Conservation (phyloP, 495 filamentous ascomycete species). For the Penicillium paxilli region DNA sequence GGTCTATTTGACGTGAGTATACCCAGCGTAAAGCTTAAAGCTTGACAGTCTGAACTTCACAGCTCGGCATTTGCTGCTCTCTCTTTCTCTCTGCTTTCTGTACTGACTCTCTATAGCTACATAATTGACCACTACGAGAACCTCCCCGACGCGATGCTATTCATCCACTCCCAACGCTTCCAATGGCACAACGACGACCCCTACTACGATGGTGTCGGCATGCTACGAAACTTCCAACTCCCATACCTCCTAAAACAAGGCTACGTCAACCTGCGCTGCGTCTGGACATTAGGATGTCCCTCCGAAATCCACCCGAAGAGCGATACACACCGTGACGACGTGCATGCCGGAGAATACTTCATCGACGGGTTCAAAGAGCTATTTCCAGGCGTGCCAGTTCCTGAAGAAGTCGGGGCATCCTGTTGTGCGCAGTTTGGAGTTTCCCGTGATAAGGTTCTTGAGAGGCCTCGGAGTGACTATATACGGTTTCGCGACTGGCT, state of each 20-base stretch:
- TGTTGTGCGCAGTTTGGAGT: constrained; percentile 79
- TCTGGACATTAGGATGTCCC: constrained; percentile 62
- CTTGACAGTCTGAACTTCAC: no score
- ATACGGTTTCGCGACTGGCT: constrained; percentile 60
- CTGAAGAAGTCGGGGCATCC: constrained; percentile 52
- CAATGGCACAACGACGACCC: constrained; percentile 64
- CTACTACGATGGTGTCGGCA: constrained; percentile 48
- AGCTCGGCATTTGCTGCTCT: no score
- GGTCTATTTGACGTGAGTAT: constrained; percentile 58
- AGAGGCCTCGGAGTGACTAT: constrained; percentile 54
- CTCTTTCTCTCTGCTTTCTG: background rate
- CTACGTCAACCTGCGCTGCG: constrained; percentile 68
- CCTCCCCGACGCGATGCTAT: constrained; percentile 59
- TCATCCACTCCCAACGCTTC: constrained; percentile 61
- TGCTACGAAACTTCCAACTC: constrained; percentile 54
- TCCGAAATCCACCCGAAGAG: constrained; percentile 53
- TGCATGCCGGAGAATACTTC: constrained; percentile 52
- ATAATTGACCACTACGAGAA: constrained; percentile 65
- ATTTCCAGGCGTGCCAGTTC: constrained; percentile 49
- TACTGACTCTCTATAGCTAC: constrained; percentile 36
- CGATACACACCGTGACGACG: constrained; percentile 41
- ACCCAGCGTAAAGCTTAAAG: no score
- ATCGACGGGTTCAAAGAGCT: constrained; percentile 54
- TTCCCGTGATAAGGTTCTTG: constrained; percentile 51
- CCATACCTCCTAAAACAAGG: constrained; percentile 55